phyloP scores from a whole-genome alignment of 2,329 filamentous ascomycete genomes.

The Coniochaeta ligniaria region DNA sequence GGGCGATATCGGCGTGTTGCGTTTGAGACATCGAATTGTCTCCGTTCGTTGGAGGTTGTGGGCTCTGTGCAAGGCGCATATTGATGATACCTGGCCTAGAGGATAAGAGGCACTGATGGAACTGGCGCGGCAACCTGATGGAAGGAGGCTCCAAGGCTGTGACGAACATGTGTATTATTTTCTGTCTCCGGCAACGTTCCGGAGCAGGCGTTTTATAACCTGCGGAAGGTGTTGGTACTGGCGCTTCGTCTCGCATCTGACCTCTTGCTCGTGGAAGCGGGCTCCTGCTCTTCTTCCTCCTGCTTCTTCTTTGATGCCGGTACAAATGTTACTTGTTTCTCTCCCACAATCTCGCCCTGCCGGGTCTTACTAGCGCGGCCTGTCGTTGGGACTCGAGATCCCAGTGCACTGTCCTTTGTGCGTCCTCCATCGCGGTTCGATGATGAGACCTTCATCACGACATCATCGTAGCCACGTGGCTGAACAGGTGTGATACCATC shows the following conservation, averaged over 20 bases:
- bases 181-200: slow-evolving; percentile 8
- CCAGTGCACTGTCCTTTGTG: slow-evolving; percentile 47
- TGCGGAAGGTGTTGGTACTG: slow-evolving; percentile 68
- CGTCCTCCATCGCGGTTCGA: slow-evolving; percentile 48
- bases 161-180: slow-evolving; percentile 13
- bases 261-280: slow-evolving; percentile 24
- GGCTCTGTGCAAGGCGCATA: neutral
- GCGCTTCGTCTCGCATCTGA: slow-evolving; percentile 57
- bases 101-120: neutral
- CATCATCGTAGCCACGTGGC: slow-evolving; percentile 23
- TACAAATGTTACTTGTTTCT: slow-evolving; percentile 66
- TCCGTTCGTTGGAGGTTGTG: neutral
- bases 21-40: neutral
- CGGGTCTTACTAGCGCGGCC: slow-evolving; percentile 37
- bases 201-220: slow-evolving; percentile 38
- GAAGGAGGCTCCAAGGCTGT: neutral
- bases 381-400: slow-evolving; percentile 45
- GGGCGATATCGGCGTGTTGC: neutral
- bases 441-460: slow-evolving; percentile 63
- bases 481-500: slow-evolving; percentile 26
- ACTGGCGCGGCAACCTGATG: neutral
- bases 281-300: slow-evolving; percentile 23
- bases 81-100: neutral
- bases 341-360: slow-evolving; percentile 47
- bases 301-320: slow-evolving; percentile 49